Evolutionary conservation across 1,284 basidiomycete species (phyloP), one percentile per base, ranked within the genome.

Genomic region (Cryptococcus wingfieldii): DNA sequence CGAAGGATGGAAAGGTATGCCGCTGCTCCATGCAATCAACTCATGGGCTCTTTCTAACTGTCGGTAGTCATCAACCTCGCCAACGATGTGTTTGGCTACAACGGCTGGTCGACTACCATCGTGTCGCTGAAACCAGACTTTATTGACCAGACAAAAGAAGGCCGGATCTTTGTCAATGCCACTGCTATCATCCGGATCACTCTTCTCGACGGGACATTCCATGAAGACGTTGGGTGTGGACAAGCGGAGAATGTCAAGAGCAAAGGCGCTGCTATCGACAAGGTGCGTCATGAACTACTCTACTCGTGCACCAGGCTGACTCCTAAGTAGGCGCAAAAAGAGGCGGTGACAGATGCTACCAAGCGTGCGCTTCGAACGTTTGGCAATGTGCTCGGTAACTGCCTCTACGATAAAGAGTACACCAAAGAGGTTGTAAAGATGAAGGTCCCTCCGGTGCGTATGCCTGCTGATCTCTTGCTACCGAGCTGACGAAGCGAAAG

Each of bases 71-170:
- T 97, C 74, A 92, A 91, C 67, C 81, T 98, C 25, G 95, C 95
- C 1, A 98, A 98, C 74, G 94, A 98, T 67, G 89, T 98, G 38
- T 98, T 98, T 78, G 95, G 95, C 1, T 97, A 93, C 80, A 94
- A 98, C 62, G 96, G 96, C 10, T 98, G 95, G 95, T 91, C 87
- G 51, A 90, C 92, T 2, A 89, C 80, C 53, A 82, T 98, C 49
- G 83, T 89, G 54, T 87, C 78, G 50, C 77, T 97, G 43, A 85
- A 85, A 16, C 88, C 88, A 5, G 82, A 84, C 66, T 84, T 77
- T 68, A 51, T 73, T 56, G 91, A 95, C 68, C 83, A 78, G 61
- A 84, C 80, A 59, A 84, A 86, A 60, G 84, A 90, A 14, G 75
- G 79, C 55, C 79, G 86, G 59, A 89, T 81, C 68, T 87, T 80